phyloP scores from a whole-genome alignment of 2,329 filamentous ascomycete species.

The Septoria petroselini region DNA sequence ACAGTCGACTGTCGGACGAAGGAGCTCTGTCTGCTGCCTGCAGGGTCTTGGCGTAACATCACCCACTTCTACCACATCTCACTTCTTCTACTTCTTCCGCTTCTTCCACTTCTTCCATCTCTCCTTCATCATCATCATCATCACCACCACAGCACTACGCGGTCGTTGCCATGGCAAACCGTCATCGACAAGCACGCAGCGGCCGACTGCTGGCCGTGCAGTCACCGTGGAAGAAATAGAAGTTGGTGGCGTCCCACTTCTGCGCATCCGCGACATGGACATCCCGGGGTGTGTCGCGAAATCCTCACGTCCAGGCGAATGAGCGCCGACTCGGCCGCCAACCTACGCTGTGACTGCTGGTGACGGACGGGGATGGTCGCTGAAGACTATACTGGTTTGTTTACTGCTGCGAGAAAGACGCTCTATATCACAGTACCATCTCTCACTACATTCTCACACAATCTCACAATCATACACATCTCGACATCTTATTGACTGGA shows the following conservation, averaged over 20 bases:
- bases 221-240: not conserved
- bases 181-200: not conserved
- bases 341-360: constrained; percentile 6
- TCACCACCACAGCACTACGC: too few relatives aligned
- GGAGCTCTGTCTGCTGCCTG: too few relatives aligned
- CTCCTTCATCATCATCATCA: too few relatives aligned
- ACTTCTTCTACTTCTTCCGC: too few relatives aligned
- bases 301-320: constrained; percentile 2
- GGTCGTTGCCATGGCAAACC: constrained; percentile 4
- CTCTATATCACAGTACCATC: not conserved
- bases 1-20: too few relatives aligned
- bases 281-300: not conserved
- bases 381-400: too few relatives aligned
- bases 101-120: too few relatives aligned
- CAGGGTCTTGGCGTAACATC: too few relatives aligned
- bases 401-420: constrained; percentile 5
- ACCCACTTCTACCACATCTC: too few relatives aligned
- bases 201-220: constrained; percentile 1
- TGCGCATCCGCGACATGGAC: constrained; percentile 8
- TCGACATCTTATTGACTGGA: not conserved
- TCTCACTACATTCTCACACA: too few relatives aligned
- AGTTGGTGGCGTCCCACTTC: not conserved
- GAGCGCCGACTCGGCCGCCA: not conserved
- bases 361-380: too few relatives aligned
- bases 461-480: not conserved